Percentiles rank a stretch among this genome's conserved stretches.
These are phyloP conservation scores for Kalaharituber pfeilii DNA, from an alignment of 2,329 filamentous ascomycete genomes.

Conservation along the genomic window DNA sequence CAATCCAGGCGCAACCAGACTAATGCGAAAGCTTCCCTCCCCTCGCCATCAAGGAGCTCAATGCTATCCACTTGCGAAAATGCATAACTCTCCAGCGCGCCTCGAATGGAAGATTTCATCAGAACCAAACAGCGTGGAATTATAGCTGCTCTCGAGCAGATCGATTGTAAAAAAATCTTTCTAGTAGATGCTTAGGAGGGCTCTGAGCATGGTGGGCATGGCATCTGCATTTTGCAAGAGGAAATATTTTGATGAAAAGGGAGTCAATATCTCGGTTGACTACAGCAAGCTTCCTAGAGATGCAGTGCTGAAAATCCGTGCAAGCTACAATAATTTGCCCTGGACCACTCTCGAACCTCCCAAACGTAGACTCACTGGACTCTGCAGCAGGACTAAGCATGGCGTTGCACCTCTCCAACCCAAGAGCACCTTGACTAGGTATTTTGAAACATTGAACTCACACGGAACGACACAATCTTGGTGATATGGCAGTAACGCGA, in stretches of 20 bases:
- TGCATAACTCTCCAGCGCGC: constrained; percentile 55
- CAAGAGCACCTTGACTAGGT: constrained; percentile 90
- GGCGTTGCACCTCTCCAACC: constrained; percentile 84
- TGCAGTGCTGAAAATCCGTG: constrained; percentile 83
- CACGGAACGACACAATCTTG: constrained; percentile 70
- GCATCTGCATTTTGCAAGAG: constrained; percentile 91
- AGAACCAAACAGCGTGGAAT: constrained; percentile 84
- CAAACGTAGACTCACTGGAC: constrained; percentile 64
- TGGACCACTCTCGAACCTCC: too few species aligned
- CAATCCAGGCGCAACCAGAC: too few species aligned
- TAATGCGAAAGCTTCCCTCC: too few species aligned
- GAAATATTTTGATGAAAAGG: constrained; percentile 80
- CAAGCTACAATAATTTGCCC: constrained; percentile 83
- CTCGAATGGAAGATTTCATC: constrained; percentile 96
- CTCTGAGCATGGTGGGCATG: constrained; percentile 64
- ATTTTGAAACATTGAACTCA: constrained; percentile 86
- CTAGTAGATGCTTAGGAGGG: constrained; percentile 71
- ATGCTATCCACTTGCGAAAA: too few species aligned
- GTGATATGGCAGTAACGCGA: constrained; percentile 96
- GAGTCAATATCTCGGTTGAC: constrained; percentile 86
- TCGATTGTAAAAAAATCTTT: constrained; percentile 77
- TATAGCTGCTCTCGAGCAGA: constrained; percentile 59
- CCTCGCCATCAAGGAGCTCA: too few species aligned
- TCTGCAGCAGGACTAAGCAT: constrained; percentile 88
- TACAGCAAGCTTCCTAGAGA: constrained; percentile 77